phyloP scores from a whole-genome alignment of 2,329 filamentous ascomycete genomes.

The Neofusicoccum ribis region DNA sequence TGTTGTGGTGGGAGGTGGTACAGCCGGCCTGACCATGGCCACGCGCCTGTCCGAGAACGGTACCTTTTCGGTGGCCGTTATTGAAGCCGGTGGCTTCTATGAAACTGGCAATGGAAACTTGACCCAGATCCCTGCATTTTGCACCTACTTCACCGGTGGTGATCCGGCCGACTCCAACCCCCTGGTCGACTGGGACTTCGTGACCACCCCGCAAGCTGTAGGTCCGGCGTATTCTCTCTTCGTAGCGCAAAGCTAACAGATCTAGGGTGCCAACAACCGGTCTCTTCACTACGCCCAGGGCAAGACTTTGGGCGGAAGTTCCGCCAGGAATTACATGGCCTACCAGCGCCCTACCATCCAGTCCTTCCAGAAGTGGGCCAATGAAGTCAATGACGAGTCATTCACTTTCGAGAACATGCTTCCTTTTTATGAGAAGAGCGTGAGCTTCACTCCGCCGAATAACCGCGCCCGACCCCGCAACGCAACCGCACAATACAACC shows the following conservation, averaged over 20 bases:
- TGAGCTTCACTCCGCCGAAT: slow-evolving; percentile 29
- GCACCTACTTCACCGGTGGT: slow-evolving; percentile 21
- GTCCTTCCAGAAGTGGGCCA: slow-evolving; percentile 28
- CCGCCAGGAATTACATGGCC: slow-evolving; percentile 26
- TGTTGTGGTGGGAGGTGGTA: slow-evolving; percentile 36
- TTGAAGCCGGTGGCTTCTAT: slow-evolving; percentile 37
- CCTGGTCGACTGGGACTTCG: slow-evolving; percentile 30
- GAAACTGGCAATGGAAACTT: slow-evolving; percentile 29
- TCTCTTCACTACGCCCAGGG: slow-evolving; percentile 31
- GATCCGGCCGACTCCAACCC: slow-evolving; percentile 27
- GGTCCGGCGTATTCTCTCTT: background rate
- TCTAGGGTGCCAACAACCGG: slow-evolving; percentile 17
- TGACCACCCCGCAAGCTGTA: slow-evolving; percentile 26
- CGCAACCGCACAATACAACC: background rate
- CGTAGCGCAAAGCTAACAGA: background rate
- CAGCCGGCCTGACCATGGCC: slow-evolving; percentile 35
- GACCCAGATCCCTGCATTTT: slow-evolving; percentile 26
- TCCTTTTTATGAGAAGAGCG: slow-evolving; percentile 29
- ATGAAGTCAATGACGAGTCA: slow-evolving; percentile 27
- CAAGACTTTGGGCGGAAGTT: slow-evolving; percentile 21
- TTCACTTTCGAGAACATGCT: slow-evolving; percentile 29
- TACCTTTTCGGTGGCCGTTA: slow-evolving; percentile 29
- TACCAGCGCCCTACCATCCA: slow-evolving; percentile 24
- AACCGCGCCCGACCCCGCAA: slow-evolving; percentile 24
- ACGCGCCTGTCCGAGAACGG: slow-evolving; percentile 30